Base-by-base conservation (phyloP, 306 rosid genomes). In the Cucurbita moschata region DNA sequence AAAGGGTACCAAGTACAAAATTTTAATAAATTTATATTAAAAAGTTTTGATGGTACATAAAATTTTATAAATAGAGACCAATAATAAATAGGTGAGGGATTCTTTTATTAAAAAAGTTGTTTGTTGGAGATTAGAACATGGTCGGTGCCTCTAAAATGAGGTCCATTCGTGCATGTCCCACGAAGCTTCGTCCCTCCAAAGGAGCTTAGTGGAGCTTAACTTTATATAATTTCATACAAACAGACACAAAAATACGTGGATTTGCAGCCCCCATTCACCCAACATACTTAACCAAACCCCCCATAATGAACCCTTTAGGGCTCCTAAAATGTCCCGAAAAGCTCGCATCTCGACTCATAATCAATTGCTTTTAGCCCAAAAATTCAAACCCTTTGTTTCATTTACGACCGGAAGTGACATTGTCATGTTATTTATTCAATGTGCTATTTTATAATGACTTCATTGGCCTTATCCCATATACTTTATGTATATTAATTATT, bases 141-240 rank as follows among this genome's bases (percentile, higher is more conserved):
- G 73, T 68, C 73, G 73, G 73, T 68, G 73, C 38, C 54, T 44
- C 72, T 40, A 40, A 64, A 40, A 64, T 64, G 47, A 64, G 51
- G 6, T 46, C 57, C 73, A 68, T 47, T 47, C 57, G 73, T 68
- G 57, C 73, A 13, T 47, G 21, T 23, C 73, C 74, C 74, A 50
- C 44, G 74, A 70, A 70, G 60, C 60, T 70, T 50, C 74, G 59
- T 50, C 74, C 73, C 73, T 57, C 43, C 57, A 66, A 18, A 18
- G 9, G 50, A 60, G 43, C 71, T 59, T 5, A 60, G 2, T 66
- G 35, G 18, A 66, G 30, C 43, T 30, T 1, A 64, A 40, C 35
- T 64, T 64, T 64, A 64, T 40, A 63, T 18, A 44, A 10, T 2
- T 3, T 2, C 35, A 67, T 21, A 46, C 12, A 6, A 21, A 13